Evolutionary conservation across 805 yeast species (phyloP).

Genomic region (Candida alai): DNA sequence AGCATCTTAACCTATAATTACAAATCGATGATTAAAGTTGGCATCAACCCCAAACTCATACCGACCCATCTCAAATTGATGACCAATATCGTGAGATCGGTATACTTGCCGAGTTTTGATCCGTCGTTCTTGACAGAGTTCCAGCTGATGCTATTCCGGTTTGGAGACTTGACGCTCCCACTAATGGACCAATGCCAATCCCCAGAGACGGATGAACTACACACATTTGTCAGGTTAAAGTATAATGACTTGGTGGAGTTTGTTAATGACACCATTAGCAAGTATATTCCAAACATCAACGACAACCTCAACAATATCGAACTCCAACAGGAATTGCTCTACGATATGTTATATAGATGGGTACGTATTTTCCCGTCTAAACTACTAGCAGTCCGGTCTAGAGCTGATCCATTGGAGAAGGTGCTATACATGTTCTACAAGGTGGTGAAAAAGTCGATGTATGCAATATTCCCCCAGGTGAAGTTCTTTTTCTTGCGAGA

Average conservation of each 20-base stretch:
- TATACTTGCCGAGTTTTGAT: conserved; percentile 35
- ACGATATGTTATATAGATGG: conserved; percentile 34
- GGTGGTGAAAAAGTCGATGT: conserved; percentile 29
- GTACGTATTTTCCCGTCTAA: conserved; percentile 30
- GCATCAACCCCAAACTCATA: conserved; percentile 17
- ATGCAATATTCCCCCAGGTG: conserved; percentile 37
- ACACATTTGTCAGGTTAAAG: conserved; percentile 16
- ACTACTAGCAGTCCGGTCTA: conserved; percentile 17
- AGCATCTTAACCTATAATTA: conserved; percentile 29
- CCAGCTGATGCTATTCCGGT: conserved; percentile 19
- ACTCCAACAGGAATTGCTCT: conserved; percentile 30
- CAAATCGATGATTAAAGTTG: conserved; percentile 12
- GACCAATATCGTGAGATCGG: conserved; percentile 30
- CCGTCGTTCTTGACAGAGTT: conserved; percentile 29
- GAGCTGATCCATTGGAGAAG: conserved; percentile 26
- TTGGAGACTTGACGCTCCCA: conserved; percentile 15
- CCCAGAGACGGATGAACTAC: conserved; percentile 7
- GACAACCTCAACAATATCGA: conserved; percentile 21
- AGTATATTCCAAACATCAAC: conserved; percentile 25
- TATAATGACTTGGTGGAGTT: conserved; percentile 22
- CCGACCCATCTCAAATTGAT: conserved; percentile 32
- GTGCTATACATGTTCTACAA: conserved; percentile 30
- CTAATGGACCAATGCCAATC: conserved; percentile 4
- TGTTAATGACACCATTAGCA: conserved; percentile 20
- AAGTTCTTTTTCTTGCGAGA: conserved; percentile 37